A percentile compares a stretch with the other conserved stretches of the same genome.
Conservation (phyloP, 1,284 basidiomycete genomes). For the Rhodotorula sp. region DNA sequence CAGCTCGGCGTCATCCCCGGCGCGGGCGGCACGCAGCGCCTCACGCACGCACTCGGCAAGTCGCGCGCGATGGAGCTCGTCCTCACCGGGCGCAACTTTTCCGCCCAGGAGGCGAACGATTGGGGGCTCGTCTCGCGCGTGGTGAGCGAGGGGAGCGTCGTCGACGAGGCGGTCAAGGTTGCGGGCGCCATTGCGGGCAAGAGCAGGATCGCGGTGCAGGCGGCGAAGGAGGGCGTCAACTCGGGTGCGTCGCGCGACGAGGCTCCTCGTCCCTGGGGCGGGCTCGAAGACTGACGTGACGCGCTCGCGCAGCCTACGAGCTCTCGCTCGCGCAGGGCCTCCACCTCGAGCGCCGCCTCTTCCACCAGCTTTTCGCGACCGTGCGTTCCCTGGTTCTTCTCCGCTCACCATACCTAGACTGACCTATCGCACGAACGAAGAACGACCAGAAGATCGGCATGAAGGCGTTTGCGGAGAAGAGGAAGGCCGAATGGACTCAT, state of each 20-base stretch:
- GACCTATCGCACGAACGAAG: no score
- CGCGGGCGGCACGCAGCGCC: constrained; percentile 64
- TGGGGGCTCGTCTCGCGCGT: constrained; percentile 86
- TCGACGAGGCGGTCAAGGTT: constrained; percentile 84
- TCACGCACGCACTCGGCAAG: constrained; percentile 86
- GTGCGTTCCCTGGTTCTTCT: constrained; percentile 21
- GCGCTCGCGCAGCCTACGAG: constrained; percentile 67
- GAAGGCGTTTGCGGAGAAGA: constrained; percentile 96
- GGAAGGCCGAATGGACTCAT: constrained; percentile 68
- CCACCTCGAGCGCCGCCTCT: constrained; percentile 82
- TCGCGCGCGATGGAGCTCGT: constrained; percentile 94
- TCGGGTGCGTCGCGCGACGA: constrained; percentile 61
- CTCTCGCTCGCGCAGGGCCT: constrained; percentile 79
- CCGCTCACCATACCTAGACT: not conserved
- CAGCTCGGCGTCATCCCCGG: constrained; percentile 90
- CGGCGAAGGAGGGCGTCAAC: constrained; percentile 94
- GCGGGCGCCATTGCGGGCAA: constrained; percentile 80
- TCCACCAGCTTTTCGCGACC: constrained; percentile 92
- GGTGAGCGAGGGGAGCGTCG: constrained; percentile 73
- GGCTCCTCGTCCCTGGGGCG: not conserved
- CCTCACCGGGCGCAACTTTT: constrained; percentile 76
- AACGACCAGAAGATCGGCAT: constrained; percentile 98
- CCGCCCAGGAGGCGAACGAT: constrained; percentile 77
- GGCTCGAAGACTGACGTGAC: not conserved
- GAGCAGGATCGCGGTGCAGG: constrained; percentile 80